Evolutionary conservation across 2,329 filamentous ascomycete species (phyloP), one percentile per base, ranked within the genome.

Genomic region (Fusarium ambrosium): DNA sequence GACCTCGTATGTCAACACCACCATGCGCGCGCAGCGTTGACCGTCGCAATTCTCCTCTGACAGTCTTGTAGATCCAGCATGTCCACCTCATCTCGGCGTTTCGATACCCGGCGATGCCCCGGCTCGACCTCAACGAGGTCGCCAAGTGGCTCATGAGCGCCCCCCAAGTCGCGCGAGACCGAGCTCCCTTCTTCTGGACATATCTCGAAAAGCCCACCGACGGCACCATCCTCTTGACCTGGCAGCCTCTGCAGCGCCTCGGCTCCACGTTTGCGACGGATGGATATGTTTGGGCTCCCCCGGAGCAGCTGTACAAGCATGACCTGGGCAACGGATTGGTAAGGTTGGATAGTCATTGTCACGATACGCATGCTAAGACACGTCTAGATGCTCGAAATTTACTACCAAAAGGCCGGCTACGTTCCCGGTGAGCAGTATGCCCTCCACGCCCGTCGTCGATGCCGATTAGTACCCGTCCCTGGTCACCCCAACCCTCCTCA

Each of bases 111-210:
- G 85, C 90, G 70, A 90, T 93, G 80, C 91, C 91, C 61, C 89
- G 90, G 62, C 87, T 97, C 76, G 91, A 92, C 77, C 87, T 94
- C 34, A 90, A 93, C 68, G 93, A 95, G 75, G 94, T 96, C 29
- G 92, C 95, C 71, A 92, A 94, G 79, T 96, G 94, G 88, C 90
- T 98, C 70, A 88, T 95, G 80, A 91, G 92, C 79, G 95, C 95
- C 43, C 94, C 95, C 10, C 93, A 94, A 80, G 93, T 98, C 72
- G 93, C 95, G 77, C 94, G 94, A 82, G 93, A 97, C 80, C 88
- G 92, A 74, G 92, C 95, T 59, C 91, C 96, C 4, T 95, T 99
- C 88, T 94, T 93, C 84, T 99, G 96, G 96, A 95, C 93, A 55
- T 98, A 96, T 82, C 90, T 98, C 66, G 92, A 97, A 78, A 90